Evolutionary conservation across 2,329 filamentous ascomycete genomes (phyloP).

Genomic region (Pseudogymnoascus sp.): DNA sequence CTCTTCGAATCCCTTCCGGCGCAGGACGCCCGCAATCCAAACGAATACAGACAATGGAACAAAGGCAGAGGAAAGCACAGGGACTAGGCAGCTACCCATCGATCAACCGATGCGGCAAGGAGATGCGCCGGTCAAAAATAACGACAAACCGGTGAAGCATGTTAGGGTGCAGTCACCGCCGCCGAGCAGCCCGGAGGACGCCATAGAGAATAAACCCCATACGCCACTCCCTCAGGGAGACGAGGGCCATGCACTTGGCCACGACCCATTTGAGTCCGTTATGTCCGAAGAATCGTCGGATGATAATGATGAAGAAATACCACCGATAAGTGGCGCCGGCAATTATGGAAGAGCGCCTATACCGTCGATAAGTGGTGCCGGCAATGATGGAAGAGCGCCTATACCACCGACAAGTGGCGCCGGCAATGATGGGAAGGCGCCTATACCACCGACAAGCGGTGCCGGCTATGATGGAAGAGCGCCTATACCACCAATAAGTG

Average conservation of each 20-base stretch:
- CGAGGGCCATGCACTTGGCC: conserved; percentile 19
- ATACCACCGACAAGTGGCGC: conserved; percentile 14
- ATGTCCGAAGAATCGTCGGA: conserved; percentile 27
- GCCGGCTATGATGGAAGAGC: too few relatives aligned
- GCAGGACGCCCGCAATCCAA: conserved; percentile 11
- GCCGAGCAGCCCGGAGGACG: conserved; percentile 36
- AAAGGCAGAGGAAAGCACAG: neutral
- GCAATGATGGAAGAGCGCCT: conserved; percentile 25
- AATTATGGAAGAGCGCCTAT: conserved; percentile 28
- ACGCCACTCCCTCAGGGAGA: conserved; percentile 27
- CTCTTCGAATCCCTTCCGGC: conserved; percentile 30
- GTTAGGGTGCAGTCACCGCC: conserved; percentile 60
- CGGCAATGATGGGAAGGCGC: conserved; percentile 22
- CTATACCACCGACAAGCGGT: conserved; percentile 19
- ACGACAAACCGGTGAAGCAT: conserved; percentile 52
- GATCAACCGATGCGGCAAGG: conserved; percentile 10
- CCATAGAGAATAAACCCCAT: conserved; percentile 18
- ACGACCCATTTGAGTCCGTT: conserved; percentile 27
- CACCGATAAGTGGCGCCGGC: conserved; percentile 14
- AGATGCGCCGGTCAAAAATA: conserved; percentile 20
- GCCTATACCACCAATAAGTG: conserved; percentile 15
- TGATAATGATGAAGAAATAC: conserved; percentile 15
- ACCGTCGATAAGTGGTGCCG: too few relatives aligned
- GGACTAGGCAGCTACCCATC: neutral
- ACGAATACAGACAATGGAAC: neutral